Percentiles rank a stretch among this genome's conserved stretches.
These are phyloP conservation scores for Schwanniomyces yamadae DNA, from an alignment of 805 yeast species.

Conservation along the genomic window DNA sequence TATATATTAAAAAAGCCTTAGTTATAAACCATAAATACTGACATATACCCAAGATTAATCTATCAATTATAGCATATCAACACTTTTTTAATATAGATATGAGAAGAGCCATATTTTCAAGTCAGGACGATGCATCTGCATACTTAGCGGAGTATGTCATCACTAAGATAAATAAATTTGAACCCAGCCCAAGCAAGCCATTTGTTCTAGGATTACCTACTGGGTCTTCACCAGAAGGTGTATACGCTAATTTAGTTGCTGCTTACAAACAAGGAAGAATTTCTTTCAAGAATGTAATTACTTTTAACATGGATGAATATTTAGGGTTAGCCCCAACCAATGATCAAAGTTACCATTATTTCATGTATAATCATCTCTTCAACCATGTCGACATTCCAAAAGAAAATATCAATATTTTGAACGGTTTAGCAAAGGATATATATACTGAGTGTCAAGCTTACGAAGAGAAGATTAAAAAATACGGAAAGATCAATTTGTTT, in stretches of 20 bases:
- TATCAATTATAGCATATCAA: too few relatives aligned
- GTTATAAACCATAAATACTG: too few relatives aligned
- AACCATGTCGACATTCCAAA: constrained; percentile 53
- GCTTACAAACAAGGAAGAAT: constrained; percentile 43
- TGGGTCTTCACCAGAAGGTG: constrained; percentile 60
- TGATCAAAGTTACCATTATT: constrained; percentile 55
- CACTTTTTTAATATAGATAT: too few relatives aligned
- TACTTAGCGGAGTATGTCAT: constrained; percentile 48
- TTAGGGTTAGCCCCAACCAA: constrained; percentile 47
- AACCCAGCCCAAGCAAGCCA: constrained; percentile 46
- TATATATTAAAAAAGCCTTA: too few relatives aligned
- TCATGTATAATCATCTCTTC: constrained; percentile 56
- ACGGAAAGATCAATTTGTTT: constrained; percentile 53
- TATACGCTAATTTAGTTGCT: constrained; percentile 46
- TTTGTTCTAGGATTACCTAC: constrained; percentile 60
- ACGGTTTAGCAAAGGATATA: constrained; percentile 49
- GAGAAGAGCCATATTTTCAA: constrained; percentile 37
- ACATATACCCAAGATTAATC: too few relatives aligned
- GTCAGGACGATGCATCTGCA: constrained; percentile 40
- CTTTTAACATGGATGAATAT: constrained; percentile 65
- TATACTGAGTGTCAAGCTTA: constrained; percentile 48
- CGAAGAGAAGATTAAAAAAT: constrained; percentile 46
- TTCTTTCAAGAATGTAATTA: constrained; percentile 51
- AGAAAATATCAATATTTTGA: constrained; percentile 52
- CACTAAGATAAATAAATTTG: constrained; percentile 40